These are phyloP conservation scores for Hypoxylon sp. DNA, from an alignment of 2,329 filamentous ascomycete species.

Conservation along the genomic window DNA sequence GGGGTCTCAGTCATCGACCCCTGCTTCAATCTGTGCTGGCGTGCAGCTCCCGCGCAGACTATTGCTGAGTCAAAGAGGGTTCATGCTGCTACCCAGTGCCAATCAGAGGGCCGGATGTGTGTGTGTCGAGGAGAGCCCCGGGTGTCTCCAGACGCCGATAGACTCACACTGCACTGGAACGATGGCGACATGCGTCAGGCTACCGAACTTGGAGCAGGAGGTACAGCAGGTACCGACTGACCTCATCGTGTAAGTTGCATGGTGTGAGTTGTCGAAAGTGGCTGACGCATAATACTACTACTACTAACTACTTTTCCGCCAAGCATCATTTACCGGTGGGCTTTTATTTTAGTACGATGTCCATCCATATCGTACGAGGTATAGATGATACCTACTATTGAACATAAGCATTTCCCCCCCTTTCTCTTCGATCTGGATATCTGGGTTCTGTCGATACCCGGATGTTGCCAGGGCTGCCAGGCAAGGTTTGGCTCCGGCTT, in stretches of 20 bases:
- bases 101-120: not conserved
- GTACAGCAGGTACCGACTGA: slow-evolving; percentile 26
- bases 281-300: not conserved
- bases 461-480: slow-evolving; percentile 12
- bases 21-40: slow-evolving; percentile 17
- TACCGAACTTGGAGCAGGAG: slow-evolving; percentile 24
- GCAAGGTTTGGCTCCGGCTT: slow-evolving; percentile 16
- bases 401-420: slow-evolving; percentile 1
- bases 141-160: slow-evolving; percentile 26
- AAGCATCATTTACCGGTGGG: slow-evolving; percentile 1
- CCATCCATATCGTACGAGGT: slow-evolving; percentile 15
- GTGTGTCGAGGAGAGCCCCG: slow-evolving; percentile 11
- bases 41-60: slow-evolving; percentile 27
- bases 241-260: slow-evolving; percentile 23
- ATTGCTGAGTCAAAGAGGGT: slow-evolving; percentile 29
- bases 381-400: too few species aligned
- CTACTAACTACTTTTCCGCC: too few species aligned
- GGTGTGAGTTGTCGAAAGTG: slow-evolving; percentile 16
- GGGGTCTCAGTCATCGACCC: slow-evolving; percentile 29
- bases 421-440: slow-evolving; percentile 11
- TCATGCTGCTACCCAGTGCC: slow-evolving; percentile 10
- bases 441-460: slow-evolving; percentile 7
- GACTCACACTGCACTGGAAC: slow-evolving; percentile 15
- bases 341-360: not conserved
- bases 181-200: slow-evolving; percentile 28